Evolutionary conservation across 179 eudicot genomes (phyloP).

Genomic region (Patellifolia procumbens): DNA sequence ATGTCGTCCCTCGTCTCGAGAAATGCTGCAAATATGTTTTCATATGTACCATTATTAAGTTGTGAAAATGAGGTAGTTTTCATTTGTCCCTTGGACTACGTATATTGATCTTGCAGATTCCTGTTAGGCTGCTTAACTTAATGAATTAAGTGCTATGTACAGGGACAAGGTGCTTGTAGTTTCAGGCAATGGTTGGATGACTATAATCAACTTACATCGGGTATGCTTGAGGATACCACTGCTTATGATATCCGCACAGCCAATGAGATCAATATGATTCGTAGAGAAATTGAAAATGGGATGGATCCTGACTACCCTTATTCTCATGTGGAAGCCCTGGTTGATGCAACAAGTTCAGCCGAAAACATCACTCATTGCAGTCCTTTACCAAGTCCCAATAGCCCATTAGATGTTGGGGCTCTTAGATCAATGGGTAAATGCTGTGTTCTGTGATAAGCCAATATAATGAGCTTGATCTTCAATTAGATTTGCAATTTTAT

Average conservation of each 20-base stretch:
- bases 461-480: not conserved
- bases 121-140: not conserved
- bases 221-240: not conserved
- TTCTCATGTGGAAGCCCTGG: not conserved
- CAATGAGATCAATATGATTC: constrained; percentile 8
- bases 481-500: not conserved
- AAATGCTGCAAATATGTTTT: not conserved
- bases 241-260: not conserved
- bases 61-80: not conserved
- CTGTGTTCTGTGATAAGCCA: not conserved
- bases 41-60: not conserved
- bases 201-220: not conserved
- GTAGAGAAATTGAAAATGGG: constrained; percentile 11
- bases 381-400: constrained; percentile 2
- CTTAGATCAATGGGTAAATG: constrained; percentile 4
- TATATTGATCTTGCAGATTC: not conserved
- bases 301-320: not conserved
- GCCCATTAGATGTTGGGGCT: not conserved
- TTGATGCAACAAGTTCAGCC: not conserved
- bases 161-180: constrained; percentile 22
- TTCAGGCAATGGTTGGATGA: constrained; percentile 20
- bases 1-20: not conserved
- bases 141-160: not conserved
- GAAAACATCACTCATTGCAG: not conserved
- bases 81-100: not conserved